These are phyloP conservation scores for Daldinia grandis DNA, from an alignment of 495 filamentous ascomycete genomes.

Conservation along the genomic window DNA sequence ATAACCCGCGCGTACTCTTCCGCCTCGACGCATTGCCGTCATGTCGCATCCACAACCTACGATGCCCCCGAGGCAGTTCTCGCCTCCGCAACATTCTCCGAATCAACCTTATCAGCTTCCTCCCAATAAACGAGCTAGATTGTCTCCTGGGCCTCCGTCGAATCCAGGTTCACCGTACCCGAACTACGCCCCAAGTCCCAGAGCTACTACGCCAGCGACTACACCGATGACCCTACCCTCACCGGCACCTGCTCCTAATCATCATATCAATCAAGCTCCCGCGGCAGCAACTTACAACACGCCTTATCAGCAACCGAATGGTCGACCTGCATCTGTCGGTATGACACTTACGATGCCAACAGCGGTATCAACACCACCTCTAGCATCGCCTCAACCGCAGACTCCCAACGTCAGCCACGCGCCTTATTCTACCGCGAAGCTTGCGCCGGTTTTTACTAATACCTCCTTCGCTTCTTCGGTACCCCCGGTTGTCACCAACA, in stretches of 20 bases:
- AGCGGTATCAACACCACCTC: conserved; percentile 11
- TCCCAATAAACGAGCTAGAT: conserved; percentile 70
- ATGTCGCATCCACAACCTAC: conserved; percentile 44
- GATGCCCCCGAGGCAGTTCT: conserved; percentile 45
- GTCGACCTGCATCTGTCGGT: conserved; percentile 13
- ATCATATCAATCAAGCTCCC: conserved; percentile 40
- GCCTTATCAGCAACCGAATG: conserved; percentile 43
- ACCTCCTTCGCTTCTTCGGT: conserved; percentile 31
- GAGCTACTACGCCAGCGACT: conserved; percentile 39
- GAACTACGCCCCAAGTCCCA: conserved; percentile 42
- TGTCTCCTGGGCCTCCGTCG: conserved; percentile 64
- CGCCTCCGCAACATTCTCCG: conserved; percentile 51
- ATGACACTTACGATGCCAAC: conserved; percentile 34
- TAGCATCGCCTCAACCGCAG: conserved; percentile 25
- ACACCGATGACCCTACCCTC: conserved; percentile 38
- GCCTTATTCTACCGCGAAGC: conserved; percentile 52
- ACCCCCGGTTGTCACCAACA: conserved; percentile 55
- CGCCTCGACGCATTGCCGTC: neutral
- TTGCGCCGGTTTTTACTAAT: conserved; percentile 39
- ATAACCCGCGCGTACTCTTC: neutral
- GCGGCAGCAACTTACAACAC: conserved; percentile 35
- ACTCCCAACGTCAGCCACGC: conserved; percentile 30
- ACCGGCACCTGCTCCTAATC: conserved; percentile 39
- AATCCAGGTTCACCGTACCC: conserved; percentile 42
- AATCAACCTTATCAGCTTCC: conserved; percentile 55